Percentiles rank a stretch among this genome's conserved stretches.
Evolutionary conservation across 352 stramenopile species (phyloP).

Genomic region (Phytophthora idaei): DNA sequence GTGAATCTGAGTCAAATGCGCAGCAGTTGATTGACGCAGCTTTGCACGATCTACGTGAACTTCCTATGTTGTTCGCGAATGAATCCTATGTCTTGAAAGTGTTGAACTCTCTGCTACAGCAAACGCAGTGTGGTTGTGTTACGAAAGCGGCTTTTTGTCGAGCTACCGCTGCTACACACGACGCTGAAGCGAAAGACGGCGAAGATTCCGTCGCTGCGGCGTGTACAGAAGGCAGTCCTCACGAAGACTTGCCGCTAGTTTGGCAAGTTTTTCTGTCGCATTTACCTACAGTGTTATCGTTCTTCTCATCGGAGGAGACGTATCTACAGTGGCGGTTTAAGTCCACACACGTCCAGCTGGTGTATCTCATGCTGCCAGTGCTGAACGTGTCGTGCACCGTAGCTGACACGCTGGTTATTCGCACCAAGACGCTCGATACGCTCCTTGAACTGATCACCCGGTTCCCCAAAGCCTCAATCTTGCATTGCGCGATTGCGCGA

Average conservation of each 20-base stretch:
- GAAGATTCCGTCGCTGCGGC: constrained; percentile 7
- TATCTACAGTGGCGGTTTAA: constrained; percentile 47
- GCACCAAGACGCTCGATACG: constrained; percentile 43
- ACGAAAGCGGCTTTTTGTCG: constrained; percentile 52
- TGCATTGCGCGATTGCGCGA: constrained; percentile 64
- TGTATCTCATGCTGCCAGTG: constrained; percentile 81
- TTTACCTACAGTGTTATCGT: constrained; percentile 46
- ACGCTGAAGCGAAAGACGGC: neutral
- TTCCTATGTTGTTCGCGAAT: constrained; percentile 71
- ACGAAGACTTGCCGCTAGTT: constrained; percentile 62
- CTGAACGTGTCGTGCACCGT: constrained; percentile 70
- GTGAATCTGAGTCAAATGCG: constrained; percentile 31
- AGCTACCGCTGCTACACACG: constrained; percentile 11
- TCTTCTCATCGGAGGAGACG: constrained; percentile 34
- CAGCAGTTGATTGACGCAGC: constrained; percentile 51
- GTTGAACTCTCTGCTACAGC: constrained; percentile 79
- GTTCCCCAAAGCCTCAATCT: constrained; percentile 89
- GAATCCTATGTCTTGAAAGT: constrained; percentile 79
- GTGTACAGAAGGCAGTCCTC: constrained; percentile 46
- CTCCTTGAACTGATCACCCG: constrained; percentile 92
- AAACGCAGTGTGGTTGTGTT: constrained; percentile 74
- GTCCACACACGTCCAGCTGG: constrained; percentile 64
- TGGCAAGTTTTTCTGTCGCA: constrained; percentile 63
- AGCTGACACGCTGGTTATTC: constrained; percentile 54
- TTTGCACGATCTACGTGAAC: constrained; percentile 44